Evolutionary conservation across 2,329 filamentous ascomycete species (phyloP).

Genomic region (Claviceps digitariae): DNA sequence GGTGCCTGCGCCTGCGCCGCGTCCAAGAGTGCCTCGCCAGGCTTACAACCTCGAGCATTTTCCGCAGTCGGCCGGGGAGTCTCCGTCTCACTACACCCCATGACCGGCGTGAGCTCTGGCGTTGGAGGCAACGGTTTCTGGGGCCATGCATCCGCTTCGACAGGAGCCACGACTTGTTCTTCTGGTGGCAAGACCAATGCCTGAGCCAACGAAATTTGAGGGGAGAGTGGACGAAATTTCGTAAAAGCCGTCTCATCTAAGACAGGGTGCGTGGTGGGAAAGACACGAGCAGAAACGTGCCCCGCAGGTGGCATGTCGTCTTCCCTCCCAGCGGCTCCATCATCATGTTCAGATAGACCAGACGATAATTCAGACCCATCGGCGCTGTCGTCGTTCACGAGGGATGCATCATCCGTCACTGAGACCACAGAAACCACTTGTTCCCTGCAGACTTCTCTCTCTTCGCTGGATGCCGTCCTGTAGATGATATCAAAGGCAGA

Average conservation of each 20-base stretch:
- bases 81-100: slow-evolving; percentile 22
- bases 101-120: slow-evolving; percentile 34
- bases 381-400: slow-evolving; percentile 37
- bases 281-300: slow-evolving; percentile 7
- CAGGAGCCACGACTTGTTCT: not conserved
- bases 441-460: slow-evolving; percentile 25
- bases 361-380: not conserved
- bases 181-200: slow-evolving; percentile 19
- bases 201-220: slow-evolving; percentile 34
- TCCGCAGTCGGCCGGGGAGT: slow-evolving; percentile 7
- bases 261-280: slow-evolving; percentile 22
- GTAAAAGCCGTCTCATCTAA: not conserved
- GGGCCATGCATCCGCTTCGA: not conserved
- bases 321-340: not conserved
- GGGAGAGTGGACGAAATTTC: slow-evolving; percentile 23
- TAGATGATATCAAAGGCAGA: slow-evolving; percentile 41
- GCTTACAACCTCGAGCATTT: slow-evolving; percentile 21
- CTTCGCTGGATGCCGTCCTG: slow-evolving; percentile 38
- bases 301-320: slow-evolving; percentile 19
- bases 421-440: slow-evolving; percentile 10
- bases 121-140: slow-evolving; percentile 22
- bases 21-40: slow-evolving; percentile 15
- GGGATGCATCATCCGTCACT: slow-evolving; percentile 25
- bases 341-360: not conserved
- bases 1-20: slow-evolving; percentile 19